Evolutionary conservation across 495 filamentous ascomycete species (phyloP).

Genomic region (Penicillium roqueforti): DNA sequence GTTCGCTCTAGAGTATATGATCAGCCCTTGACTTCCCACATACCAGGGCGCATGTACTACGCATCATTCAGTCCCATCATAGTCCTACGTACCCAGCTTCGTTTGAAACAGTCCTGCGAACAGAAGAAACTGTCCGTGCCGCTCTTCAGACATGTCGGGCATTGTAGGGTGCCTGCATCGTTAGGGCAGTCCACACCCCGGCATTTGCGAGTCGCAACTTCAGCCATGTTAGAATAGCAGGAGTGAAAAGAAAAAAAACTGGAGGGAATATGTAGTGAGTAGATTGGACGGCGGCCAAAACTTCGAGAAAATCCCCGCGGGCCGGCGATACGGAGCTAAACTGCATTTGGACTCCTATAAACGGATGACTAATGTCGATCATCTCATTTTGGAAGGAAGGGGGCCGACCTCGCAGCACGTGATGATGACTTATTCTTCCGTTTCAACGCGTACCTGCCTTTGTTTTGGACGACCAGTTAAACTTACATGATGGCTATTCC

Average conservation of each 20-base stretch:
- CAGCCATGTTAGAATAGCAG: conserved; percentile 16
- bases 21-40: conserved; percentile 9
- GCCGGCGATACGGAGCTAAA: neutral
- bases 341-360: neutral
- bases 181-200: conserved; percentile 77
- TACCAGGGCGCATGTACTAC: conserved; percentile 10
- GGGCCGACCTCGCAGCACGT: conserved; percentile 27
- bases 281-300: conserved; percentile 7
- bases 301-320: conserved; percentile 9
- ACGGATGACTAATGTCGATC: conserved; percentile 8
- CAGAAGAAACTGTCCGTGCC: conserved; percentile 94
- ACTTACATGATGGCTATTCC: conserved; percentile 14
- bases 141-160: conserved; percentile 87
- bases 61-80: conserved; percentile 29
- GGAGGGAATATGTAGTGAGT: neutral
- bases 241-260: neutral
- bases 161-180: conserved; percentile 78
- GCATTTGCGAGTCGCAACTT: conserved; percentile 61
- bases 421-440: conserved; percentile 13
- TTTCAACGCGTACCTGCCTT: neutral
- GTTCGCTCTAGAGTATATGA: conserved; percentile 56
- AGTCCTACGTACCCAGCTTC: conserved; percentile 76
- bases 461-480: neutral
- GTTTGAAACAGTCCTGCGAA: conserved; percentile 98
- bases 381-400: conserved; percentile 1